A percentile compares a stretch with the other conserved stretches of the same genome.
Conservation (phyloP, 1,139 yeast genomes). For the Suhomyces coccinellae region DNA sequence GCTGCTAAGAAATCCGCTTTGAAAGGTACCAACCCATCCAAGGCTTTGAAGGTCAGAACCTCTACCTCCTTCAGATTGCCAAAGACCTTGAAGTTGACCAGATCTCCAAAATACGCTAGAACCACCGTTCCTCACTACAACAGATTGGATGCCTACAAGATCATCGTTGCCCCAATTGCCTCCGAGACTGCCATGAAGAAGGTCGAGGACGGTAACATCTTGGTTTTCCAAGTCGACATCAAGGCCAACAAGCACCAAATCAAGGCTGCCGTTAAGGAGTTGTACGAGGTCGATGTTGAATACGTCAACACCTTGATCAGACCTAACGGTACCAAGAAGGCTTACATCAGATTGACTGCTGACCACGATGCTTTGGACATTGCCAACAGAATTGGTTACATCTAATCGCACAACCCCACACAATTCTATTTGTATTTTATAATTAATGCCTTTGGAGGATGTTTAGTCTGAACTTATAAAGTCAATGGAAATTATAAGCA, state of each 20-base stretch:
- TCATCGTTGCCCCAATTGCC: constrained; percentile 93
- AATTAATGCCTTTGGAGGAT: constrained; percentile 15
- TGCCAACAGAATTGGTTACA: constrained; percentile 99
- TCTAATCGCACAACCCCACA: constrained; percentile 44
- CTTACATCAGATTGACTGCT: constrained; percentile 98
- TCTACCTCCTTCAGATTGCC: constrained; percentile 96
- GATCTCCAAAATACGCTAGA: constrained; percentile 93
- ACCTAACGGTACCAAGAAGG: constrained; percentile 99
- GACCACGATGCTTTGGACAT: constrained; percentile 99
- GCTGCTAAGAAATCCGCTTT: constrained; percentile 98
- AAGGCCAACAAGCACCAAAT: constrained; percentile 98
- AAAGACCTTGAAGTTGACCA: constrained; percentile 92
- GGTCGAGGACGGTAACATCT: constrained; percentile 99
- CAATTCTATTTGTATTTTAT: constrained; percentile 18
- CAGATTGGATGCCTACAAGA: constrained; percentile 95
- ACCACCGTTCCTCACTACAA: constrained; percentile 97
- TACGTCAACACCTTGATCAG: constrained; percentile 95
- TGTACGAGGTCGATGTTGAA: constrained; percentile 93
- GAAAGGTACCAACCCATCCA: constrained; percentile 94
- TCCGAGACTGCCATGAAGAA: constrained; percentile 99
- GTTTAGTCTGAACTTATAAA: constrained; percentile 15
- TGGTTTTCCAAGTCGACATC: constrained; percentile 96
- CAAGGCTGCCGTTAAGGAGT: constrained; percentile 97
- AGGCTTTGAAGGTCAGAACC: constrained; percentile 92
- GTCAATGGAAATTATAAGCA: constrained; percentile 14